These are phyloP conservation scores for Ettlia oleoabundans DNA, from an alignment of 139 green algal species.

Conservation along the genomic window DNA sequence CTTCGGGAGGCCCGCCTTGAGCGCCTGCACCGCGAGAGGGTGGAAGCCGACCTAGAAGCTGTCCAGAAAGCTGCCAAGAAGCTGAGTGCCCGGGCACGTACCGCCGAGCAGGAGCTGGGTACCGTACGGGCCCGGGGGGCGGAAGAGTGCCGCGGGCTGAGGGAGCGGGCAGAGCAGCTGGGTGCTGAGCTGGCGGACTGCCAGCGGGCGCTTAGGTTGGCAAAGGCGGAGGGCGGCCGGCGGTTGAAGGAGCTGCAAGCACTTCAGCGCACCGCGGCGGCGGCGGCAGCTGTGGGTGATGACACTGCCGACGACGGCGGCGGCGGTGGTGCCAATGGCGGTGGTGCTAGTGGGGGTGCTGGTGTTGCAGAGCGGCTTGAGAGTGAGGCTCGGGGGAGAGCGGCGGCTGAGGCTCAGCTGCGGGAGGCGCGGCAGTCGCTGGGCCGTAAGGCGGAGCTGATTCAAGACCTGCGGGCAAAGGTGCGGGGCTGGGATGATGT, in stretches of 20 bases:
- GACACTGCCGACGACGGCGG: constrained; percentile 17
- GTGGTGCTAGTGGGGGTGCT: constrained; percentile 13
- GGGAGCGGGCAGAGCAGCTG: constrained; percentile 23
- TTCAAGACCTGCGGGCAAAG: constrained; percentile 30
- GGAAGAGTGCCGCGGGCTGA: background rate
- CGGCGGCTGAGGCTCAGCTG: constrained; percentile 47
- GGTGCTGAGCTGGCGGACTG: constrained; percentile 45
- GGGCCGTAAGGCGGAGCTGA: constrained; percentile 50
- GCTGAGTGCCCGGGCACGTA: background rate
- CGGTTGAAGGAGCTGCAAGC: constrained; percentile 57
- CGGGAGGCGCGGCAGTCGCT: constrained; percentile 38
- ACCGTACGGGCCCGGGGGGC: constrained; percentile 20
- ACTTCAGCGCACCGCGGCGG: constrained; percentile 33
- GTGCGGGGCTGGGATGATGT: background rate
- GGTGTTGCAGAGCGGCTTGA: constrained; percentile 35
- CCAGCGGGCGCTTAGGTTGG: constrained; percentile 47
- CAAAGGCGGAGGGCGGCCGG: constrained; percentile 50
- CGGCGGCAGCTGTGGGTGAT: too few relatives aligned
- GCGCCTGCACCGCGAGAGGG: constrained; percentile 52
- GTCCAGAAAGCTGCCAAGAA: constrained; percentile 6
- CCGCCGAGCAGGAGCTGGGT: constrained; percentile 33
- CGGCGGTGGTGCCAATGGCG: constrained; percentile 5
- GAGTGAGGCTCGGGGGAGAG: constrained; percentile 30
- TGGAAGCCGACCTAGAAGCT: constrained; percentile 34
- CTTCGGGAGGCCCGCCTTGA: constrained; percentile 61